Conservation (phyloP, 108 stramenopile species). For the Cyclostephanos tholiformis region DNA sequence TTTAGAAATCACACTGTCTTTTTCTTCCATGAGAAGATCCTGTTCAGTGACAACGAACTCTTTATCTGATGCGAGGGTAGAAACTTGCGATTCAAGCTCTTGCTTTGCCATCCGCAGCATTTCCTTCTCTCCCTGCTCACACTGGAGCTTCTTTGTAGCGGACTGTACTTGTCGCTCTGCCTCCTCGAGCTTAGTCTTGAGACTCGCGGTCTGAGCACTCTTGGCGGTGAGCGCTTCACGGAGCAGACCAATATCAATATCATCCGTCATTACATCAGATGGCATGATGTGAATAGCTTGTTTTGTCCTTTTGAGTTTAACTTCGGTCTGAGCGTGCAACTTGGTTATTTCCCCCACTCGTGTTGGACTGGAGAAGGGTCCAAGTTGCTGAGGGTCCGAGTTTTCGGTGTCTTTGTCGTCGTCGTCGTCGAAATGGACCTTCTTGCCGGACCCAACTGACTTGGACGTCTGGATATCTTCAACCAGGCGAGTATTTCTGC, state of each 20-base stretch:
- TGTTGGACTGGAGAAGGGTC: no score
- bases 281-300: slow-evolving; percentile 18
- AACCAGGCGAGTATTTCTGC: no score
- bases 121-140: slow-evolving; percentile 46
- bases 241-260: slow-evolving; percentile 36
- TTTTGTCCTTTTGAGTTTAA: slow-evolving; percentile 42
- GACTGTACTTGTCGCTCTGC: not conserved
- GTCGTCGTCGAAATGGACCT: no score
- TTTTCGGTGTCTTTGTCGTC: no score
- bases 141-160: slow-evolving; percentile 15
- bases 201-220: slow-evolving; percentile 38
- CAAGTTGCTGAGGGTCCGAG: no score
- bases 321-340: slow-evolving; percentile 41
- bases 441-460: no score
- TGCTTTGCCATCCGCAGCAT: slow-evolving; percentile 47
- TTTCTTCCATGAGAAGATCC: slow-evolving; percentile 40
- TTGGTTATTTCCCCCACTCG: slow-evolving; percentile 25
- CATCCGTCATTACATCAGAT: slow-evolving; percentile 18
- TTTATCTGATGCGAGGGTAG: no score
- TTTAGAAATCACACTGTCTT: slow-evolving; percentile 34
- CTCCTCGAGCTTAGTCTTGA: slow-evolving; percentile 34
- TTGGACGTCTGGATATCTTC: no score
- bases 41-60: slow-evolving; percentile 43
- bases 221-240: slow-evolving; percentile 48
- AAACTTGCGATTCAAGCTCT: slow-evolving; percentile 48